phyloP scores from a whole-genome alignment of 2,329 filamentous ascomycete species.

The Tolypocladium ovalisporum region DNA sequence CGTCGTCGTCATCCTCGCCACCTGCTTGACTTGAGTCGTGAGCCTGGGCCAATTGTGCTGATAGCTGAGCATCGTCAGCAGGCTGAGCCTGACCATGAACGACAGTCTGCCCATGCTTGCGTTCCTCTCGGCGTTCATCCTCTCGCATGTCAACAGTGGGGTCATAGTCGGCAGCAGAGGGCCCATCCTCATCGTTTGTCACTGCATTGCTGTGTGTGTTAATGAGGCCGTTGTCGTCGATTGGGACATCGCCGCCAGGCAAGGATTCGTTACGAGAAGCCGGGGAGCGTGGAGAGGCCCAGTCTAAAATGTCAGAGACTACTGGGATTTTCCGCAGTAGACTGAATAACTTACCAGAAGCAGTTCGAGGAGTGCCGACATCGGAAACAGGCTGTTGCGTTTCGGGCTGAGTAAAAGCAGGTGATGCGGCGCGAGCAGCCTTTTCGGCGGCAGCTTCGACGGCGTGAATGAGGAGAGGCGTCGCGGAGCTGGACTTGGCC shows the following conservation, averaged over 20 bases:
- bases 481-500: slow-evolving; percentile 67
- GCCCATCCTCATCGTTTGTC: slow-evolving; percentile 50
- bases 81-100: slow-evolving; percentile 32
- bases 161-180: slow-evolving; percentile 89
- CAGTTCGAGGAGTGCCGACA: slow-evolving; percentile 28
- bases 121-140: slow-evolving; percentile 61
- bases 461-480: slow-evolving; percentile 65
- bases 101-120: slow-evolving; percentile 46
- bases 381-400: slow-evolving; percentile 25
- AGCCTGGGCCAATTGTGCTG: slow-evolving; percentile 13
- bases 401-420: slow-evolving; percentile 36
- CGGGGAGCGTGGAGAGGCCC: slow-evolving; percentile 30
- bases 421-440: slow-evolving; percentile 40
- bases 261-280: slow-evolving; percentile 38
- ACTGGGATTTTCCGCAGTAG: neutral
- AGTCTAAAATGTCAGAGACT: slow-evolving; percentile 19
- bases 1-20: slow-evolving; percentile 53
- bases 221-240: slow-evolving; percentile 56
- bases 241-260: slow-evolving; percentile 56
- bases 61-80: slow-evolving; percentile 9
- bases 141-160: slow-evolving; percentile 82
- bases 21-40: slow-evolving; percentile 21
- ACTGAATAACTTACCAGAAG: slow-evolving; percentile 30
- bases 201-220: slow-evolving; percentile 42
- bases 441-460: slow-evolving; percentile 51